These are phyloP conservation scores for Sistotremastrum niveocremeum DNA, from an alignment of 768 basidiomycete genomes.

Conservation along the genomic window DNA sequence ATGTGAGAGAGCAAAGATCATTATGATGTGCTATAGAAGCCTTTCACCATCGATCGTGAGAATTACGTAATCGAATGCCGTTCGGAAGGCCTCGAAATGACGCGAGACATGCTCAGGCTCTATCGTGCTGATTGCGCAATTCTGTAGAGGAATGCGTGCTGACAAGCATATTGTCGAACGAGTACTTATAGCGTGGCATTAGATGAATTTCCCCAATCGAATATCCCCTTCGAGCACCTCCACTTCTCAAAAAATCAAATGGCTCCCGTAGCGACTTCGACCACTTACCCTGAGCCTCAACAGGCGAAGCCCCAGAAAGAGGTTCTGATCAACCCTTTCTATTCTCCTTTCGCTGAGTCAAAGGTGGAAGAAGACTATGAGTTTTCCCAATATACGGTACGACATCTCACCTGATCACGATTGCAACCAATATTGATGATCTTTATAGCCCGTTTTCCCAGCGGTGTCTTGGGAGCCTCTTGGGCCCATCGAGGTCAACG, in stretches of 20 bases:
- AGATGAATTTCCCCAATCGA: too few species aligned
- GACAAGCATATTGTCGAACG: too few species aligned
- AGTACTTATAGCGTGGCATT: too few species aligned
- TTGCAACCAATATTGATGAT: background rate
- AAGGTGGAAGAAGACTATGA: conserved; percentile 38
- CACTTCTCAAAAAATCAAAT: background rate
- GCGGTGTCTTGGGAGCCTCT: conserved; percentile 52
- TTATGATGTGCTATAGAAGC: too few species aligned
- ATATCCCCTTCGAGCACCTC: too few species aligned
- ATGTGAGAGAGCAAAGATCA: too few species aligned
- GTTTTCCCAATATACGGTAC: conserved; percentile 47
- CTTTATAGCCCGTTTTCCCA: conserved; percentile 47
- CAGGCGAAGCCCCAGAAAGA: conserved; percentile 7
- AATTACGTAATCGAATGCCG: too few species aligned
- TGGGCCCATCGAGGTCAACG: conserved; percentile 39
- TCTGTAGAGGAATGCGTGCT: too few species aligned
- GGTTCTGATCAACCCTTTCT: conserved; percentile 46
- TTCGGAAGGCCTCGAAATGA: too few species aligned
- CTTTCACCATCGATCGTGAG: too few species aligned
- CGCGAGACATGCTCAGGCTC: too few species aligned
- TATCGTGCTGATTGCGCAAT: too few species aligned
- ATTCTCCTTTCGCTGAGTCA: conserved; percentile 44
- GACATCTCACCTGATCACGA: conserved; percentile 1
- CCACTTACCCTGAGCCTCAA: background rate
- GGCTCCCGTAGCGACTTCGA: conserved; percentile 1